Conservation (phyloP, 2,329 filamentous ascomycete genomes). For the Penicillium sclerotiorum region DNA sequence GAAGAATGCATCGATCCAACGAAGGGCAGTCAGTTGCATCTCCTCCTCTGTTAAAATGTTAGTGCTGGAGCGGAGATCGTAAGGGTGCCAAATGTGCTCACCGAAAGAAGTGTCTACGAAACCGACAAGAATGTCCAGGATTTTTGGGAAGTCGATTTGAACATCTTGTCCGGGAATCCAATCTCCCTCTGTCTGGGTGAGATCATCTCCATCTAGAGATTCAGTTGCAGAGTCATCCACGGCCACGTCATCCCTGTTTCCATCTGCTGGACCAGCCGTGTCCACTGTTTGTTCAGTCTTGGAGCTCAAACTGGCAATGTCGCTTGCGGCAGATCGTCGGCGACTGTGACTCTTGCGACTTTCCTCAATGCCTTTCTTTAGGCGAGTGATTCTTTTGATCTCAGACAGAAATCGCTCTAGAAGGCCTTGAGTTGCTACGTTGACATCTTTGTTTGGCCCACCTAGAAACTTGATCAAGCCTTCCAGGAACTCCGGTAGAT, state of each 20-base stretch:
- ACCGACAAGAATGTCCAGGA: slow-evolving; percentile 86
- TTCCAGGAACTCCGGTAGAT: slow-evolving; percentile 85
- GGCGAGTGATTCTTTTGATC: slow-evolving; percentile 88
- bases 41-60: slow-evolving; percentile 70
- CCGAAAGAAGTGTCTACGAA: slow-evolving; percentile 82
- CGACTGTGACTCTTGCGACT: slow-evolving; percentile 73
- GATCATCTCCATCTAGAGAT: slow-evolving; percentile 55
- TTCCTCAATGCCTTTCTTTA: slow-evolving; percentile 90
- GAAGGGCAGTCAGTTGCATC: slow-evolving; percentile 83
- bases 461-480: slow-evolving; percentile 90
- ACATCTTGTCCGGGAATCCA: slow-evolving; percentile 98
- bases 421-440: slow-evolving; percentile 84
- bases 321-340: slow-evolving; percentile 70
- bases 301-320: slow-evolving; percentile 59
- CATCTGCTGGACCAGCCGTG: slow-evolving; percentile 34
- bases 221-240: slow-evolving; percentile 51
- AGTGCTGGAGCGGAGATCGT: slow-evolving; percentile 31
- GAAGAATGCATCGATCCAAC: slow-evolving; percentile 95
- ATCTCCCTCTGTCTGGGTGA: slow-evolving; percentile 75
- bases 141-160: slow-evolving; percentile 87
- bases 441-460: slow-evolving; percentile 90
- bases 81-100: slow-evolving; percentile 36
- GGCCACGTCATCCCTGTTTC: slow-evolving; percentile 57
- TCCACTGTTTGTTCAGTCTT: slow-evolving; percentile 51
- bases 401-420: slow-evolving; percentile 89